A percentile compares a stretch with the other conserved stretches of the same genome.
These are phyloP conservation scores for Endotrypanum monterogeii DNA, from an alignment of 208 protist species.

Conservation along the genomic window DNA sequence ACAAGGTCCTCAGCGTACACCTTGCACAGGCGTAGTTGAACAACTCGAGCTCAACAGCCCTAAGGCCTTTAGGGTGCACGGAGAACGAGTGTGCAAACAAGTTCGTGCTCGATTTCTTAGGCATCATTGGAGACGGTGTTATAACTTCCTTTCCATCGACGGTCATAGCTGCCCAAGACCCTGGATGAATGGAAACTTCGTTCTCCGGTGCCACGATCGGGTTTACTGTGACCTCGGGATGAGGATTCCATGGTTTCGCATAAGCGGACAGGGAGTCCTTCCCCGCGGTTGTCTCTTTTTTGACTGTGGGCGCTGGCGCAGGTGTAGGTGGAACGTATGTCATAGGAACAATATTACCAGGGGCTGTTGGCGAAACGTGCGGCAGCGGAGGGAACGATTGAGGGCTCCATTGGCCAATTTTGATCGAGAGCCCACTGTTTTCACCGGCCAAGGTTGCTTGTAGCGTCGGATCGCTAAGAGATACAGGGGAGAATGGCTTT, in stretches of 20 bases:
- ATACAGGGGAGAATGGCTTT: slow-evolving; percentile 26
- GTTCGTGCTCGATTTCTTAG: slow-evolving; percentile 36
- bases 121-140: slow-evolving; percentile 46
- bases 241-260: slow-evolving; percentile 42
- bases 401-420: slow-evolving; percentile 23
- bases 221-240: slow-evolving; percentile 17
- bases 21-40: slow-evolving; percentile 61
- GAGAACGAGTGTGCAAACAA: slow-evolving; percentile 58
- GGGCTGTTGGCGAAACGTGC: slow-evolving; percentile 16
- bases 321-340: not conserved
- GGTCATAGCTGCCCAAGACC: slow-evolving; percentile 17
- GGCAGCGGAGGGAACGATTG: slow-evolving; percentile 12
- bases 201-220: slow-evolving; percentile 19
- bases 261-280: slow-evolving; percentile 34
- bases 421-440: slow-evolving; percentile 19
- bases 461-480: slow-evolving; percentile 20
- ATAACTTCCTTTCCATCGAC: slow-evolving; percentile 28
- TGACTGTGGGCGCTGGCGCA: not conserved
- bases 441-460: slow-evolving; percentile 13
- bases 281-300: slow-evolving; percentile 9
- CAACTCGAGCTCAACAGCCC: slow-evolving; percentile 44
- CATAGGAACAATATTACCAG: slow-evolving; percentile 6
- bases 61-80: slow-evolving; percentile 34
- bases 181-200: slow-evolving; percentile 24
- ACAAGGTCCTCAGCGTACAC: slow-evolving; percentile 61